Base-by-base conservation (phyloP, 495 filamentous ascomycete genomes). In the Chaetomium cochliodes region DNA sequence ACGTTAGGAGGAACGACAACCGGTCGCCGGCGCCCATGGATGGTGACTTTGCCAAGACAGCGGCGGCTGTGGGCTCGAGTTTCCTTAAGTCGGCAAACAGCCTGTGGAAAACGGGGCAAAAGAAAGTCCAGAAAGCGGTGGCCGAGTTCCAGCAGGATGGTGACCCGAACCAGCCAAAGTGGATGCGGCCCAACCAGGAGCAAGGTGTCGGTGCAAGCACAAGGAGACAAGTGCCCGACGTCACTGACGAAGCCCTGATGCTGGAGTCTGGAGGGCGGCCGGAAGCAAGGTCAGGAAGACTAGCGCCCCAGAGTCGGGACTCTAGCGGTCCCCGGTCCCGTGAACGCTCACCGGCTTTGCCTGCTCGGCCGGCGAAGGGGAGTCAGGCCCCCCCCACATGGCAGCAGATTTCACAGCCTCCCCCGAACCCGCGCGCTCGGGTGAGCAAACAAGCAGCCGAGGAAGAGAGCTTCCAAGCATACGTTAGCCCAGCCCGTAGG, bases 81-180 rank as follows among this genome's bases (percentile, higher is more conserved):
- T 74, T 98, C 15, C 85, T 97, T 71, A 98, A 98, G 72, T 91
- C 92, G n/a, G 94, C 96, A 1, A 93, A 92, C 67, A 90, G 89
- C 3, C 74, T 98, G 3, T 98, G 94, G 94, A 98, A 96, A 74
- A 88, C 88, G 7, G 88, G 92, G 3, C 92, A 90, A 68, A 98
- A 96, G 76, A 93, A 90, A 72, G 86, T 98, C n/a, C 93, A 96
- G 70, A 92, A 92, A 73, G 94, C 92, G 16, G 91, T 98, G 16
- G 86, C 91, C 18, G 94, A 98, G 22, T 89, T 97, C 66, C 93
- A 97, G 56, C 81, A 83, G 53, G 83, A 85, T 11, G 71, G 86
- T 30, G 94, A 97, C 72, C 80, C 90, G 2, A 91, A 73, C 70
- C 91, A 96, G 71, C 94, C 94, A 1, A 93, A 91, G 69, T 98